phyloP scores from a whole-genome alignment of 306 rosid species.

The Hippophae gyantsensis region DNA sequence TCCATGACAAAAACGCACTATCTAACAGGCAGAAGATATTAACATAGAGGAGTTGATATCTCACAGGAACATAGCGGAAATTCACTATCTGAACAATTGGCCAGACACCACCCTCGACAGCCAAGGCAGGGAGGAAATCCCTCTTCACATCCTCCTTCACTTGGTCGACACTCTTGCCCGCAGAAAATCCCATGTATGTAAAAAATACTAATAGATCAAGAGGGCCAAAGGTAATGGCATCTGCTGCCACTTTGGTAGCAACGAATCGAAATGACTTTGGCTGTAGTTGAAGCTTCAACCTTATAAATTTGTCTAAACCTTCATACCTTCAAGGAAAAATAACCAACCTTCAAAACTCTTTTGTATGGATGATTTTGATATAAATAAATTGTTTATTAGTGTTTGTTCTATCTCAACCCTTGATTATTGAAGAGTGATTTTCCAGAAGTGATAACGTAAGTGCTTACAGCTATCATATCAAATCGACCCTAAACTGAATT shows the following conservation, averaged over 20 bases:
- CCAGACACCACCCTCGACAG: conserved; percentile 78
- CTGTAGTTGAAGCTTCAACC: conserved; percentile 40
- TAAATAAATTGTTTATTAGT: too few species aligned
- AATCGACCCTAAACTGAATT: too few species aligned
- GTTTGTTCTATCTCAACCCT: too few species aligned
- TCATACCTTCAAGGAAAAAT: conserved; percentile 52
- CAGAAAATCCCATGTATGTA: conserved; percentile 73
- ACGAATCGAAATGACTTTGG: conserved; percentile 68
- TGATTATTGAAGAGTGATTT: too few species aligned
- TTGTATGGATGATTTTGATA: too few species aligned
- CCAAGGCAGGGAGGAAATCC: conserved; percentile 71
- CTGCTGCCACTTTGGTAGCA: conserved; percentile 67
- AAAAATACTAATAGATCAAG: conserved; percentile 66
- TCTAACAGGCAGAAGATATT: conserved; percentile 83
- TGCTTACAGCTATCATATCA: too few species aligned
- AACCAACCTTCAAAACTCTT: not conserved
- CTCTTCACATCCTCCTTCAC: conserved; percentile 78
- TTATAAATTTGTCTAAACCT: conserved; percentile 65
- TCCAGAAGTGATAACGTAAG: too few species aligned
- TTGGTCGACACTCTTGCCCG: conserved; percentile 59
- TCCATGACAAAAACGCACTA: conserved; percentile 89
- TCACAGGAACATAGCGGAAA: conserved; percentile 75
- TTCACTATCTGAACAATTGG: conserved; percentile 77
- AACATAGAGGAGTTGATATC: conserved; percentile 86
- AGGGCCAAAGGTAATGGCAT: conserved; percentile 70